A percentile compares a stretch with the other conserved stretches of the same genome.
Conservation (phyloP, 768 basidiomycete species). For the Trametes gibbosa region DNA sequence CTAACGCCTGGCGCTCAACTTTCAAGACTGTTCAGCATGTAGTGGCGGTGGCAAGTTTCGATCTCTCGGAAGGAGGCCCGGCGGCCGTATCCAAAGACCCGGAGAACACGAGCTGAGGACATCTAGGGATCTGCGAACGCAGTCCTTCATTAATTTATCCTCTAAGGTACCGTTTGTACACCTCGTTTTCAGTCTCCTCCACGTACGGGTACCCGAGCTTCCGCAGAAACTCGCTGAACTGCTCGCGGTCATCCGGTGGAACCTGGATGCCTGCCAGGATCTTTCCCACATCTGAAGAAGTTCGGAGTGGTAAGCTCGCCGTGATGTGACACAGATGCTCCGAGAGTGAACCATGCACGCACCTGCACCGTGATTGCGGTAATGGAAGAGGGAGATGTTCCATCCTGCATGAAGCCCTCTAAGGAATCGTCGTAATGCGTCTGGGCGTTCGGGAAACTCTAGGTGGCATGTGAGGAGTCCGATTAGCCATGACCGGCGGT, state of each 20-base stretch:
- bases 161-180: constrained; percentile 73
- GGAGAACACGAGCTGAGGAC: too few species aligned
- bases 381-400: constrained; percentile 98
- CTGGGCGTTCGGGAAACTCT: constrained; percentile 97
- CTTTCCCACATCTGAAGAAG: constrained; percentile 74
- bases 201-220: constrained; percentile 84
- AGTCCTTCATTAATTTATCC: too few species aligned
- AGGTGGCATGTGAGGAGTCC: neutral
- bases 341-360: neutral
- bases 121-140: too few species aligned
- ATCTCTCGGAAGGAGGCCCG: neutral
- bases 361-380: constrained; percentile 97
- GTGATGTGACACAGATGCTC: neutral
- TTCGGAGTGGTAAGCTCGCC: neutral
- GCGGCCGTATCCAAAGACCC: too few species aligned
- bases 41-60: neutral
- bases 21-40: neutral
- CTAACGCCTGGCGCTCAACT: neutral
- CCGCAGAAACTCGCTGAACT: constrained; percentile 73
- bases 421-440: constrained; percentile 88
- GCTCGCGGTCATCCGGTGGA: constrained; percentile 58
- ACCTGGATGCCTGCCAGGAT: constrained; percentile 94
- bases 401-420: constrained; percentile 77
- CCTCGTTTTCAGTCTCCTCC: constrained; percentile 88
- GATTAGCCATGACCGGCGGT: neutral